These are phyloP conservation scores for Sisymbrium irio DNA, from an alignment of 345 rosid species.

Conservation along the genomic window DNA sequence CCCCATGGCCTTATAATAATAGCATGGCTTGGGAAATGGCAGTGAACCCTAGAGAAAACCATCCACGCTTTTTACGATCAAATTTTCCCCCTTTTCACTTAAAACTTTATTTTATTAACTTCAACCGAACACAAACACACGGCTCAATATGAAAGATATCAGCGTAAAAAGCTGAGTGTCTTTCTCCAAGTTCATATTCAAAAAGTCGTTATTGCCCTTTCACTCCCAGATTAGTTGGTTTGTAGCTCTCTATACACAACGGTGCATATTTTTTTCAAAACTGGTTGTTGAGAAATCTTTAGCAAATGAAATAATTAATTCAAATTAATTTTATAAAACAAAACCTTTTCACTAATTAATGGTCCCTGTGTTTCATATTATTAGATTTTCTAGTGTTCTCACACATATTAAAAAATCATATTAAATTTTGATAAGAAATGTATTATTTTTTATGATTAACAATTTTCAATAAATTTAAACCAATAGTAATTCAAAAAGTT, in stretches of 20 bases:
- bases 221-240: not conserved
- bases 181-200: constrained; percentile 20
- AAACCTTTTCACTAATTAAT: too few species aligned
- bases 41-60: constrained; percentile 19
- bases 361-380: too few species aligned
- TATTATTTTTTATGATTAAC: too few species aligned
- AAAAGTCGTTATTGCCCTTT: constrained; percentile 11
- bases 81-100: not conserved
- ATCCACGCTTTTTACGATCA: constrained; percentile 29
- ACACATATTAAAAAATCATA: too few species aligned
- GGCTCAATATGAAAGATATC: constrained; percentile 31
- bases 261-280: not conserved
- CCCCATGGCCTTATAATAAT: constrained; percentile 27
- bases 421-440: too few species aligned
- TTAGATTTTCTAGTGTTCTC: too few species aligned
- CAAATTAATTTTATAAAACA: not conserved
- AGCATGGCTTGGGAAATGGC: constrained; percentile 22
- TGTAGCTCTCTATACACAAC: not conserved
- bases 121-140: constrained; percentile 18
- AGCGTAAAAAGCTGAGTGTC: constrained; percentile 33
- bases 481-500: too few species aligned
- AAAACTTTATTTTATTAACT: not conserved
- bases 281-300: not conserved
- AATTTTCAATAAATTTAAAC: too few species aligned
- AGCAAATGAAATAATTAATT: not conserved